These are phyloP conservation scores for Trypanosoma boissoni DNA, from an alignment of 208 protist species.

Conservation along the genomic window DNA sequence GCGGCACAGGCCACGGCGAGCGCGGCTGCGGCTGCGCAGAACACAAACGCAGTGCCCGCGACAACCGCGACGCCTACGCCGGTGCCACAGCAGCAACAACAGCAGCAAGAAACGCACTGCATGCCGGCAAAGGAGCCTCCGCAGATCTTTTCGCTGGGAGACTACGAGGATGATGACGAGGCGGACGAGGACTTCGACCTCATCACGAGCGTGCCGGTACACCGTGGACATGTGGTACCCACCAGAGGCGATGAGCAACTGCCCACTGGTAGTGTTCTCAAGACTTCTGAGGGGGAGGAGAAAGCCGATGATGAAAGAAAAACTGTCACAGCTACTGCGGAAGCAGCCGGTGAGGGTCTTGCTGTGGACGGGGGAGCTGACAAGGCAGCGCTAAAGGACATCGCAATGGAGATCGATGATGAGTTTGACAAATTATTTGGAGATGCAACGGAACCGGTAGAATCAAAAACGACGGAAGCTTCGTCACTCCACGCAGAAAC, in stretches of 20 bases:
- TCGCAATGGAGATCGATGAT: conserved; percentile 43
- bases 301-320: not conserved
- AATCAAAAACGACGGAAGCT: not conserved
- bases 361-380: not conserved
- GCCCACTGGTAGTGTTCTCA: conserved; percentile 13
- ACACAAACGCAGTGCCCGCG: not conserved
- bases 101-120: not conserved
- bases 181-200: conserved; percentile 73
- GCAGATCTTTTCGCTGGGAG: conserved; percentile 53
- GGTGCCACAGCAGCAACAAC: not conserved
- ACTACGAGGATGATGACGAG: conserved; percentile 30
- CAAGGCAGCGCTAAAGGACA: conserved; percentile 6
- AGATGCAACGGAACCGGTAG: not conserved
- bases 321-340: not conserved
- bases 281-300: too few relatives aligned
- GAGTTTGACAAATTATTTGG: conserved; percentile 82
- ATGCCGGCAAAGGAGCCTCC: conserved; percentile 7
- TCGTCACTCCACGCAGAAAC: not conserved
- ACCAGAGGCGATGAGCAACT: conserved; percentile 15
- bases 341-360: not conserved
- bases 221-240: conserved; percentile 6
- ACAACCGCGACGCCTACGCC: not conserved
- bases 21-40: not conserved
- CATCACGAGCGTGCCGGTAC: conserved; percentile 49
- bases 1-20: conserved; percentile 12